These are phyloP conservation scores for Neonectria faginata DNA, from an alignment of 2,329 filamentous ascomycete genomes.

Conservation along the genomic window DNA sequence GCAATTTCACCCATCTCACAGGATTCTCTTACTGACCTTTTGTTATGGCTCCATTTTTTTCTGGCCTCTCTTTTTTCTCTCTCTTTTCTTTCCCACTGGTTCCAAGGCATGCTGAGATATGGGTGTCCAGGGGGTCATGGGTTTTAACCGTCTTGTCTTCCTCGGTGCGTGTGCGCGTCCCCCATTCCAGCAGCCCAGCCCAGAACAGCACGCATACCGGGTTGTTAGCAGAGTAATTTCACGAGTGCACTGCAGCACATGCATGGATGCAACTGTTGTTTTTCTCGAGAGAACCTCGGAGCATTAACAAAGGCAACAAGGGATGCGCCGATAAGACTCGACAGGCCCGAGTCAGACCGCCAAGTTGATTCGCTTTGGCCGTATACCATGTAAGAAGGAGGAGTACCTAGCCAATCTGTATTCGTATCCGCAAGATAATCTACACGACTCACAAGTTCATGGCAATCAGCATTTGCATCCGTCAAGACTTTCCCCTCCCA, in stretches of 20 bases:
- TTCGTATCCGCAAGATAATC: neutral
- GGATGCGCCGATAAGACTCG: neutral
- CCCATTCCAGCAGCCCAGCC: constrained; percentile 16
- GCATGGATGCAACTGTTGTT: neutral
- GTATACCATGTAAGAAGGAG: neutral
- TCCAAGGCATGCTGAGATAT: constrained; percentile 9
- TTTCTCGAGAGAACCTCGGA: neutral
- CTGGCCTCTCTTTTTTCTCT: neutral
- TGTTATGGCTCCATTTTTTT: constrained; percentile 14
- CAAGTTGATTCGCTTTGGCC: neutral
- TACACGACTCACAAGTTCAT: too few species aligned
- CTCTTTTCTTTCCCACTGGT: constrained; percentile 4
- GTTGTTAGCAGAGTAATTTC: constrained; percentile 5
- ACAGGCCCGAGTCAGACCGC: neutral
- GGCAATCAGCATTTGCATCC: neutral
- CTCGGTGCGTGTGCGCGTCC: neutral
- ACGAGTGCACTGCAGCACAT: constrained; percentile 17
- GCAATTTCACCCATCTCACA: constrained; percentile 21
- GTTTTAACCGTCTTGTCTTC: neutral
- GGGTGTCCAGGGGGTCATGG: neutral
- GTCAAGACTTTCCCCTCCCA: constrained; percentile 3
- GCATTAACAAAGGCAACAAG: neutral
- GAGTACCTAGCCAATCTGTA: neutral
- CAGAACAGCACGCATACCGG: constrained; percentile 15
- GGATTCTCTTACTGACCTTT: constrained; percentile 11